Evolutionary conservation across 176 grass and related monocot species (phyloP).

Genomic region (Oryza rufipogon): DNA sequence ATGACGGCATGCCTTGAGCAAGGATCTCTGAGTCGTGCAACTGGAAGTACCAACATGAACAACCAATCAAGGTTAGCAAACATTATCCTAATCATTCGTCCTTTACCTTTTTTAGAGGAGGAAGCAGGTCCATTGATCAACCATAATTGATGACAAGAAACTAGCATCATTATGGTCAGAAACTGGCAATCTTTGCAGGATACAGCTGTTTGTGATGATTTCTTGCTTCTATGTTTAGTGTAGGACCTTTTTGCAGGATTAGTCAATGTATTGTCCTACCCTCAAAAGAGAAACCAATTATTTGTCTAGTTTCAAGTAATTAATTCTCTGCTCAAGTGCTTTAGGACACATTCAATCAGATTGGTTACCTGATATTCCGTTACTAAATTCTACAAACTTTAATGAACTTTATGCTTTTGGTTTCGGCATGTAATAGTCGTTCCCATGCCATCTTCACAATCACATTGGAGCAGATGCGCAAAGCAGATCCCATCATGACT

Average conservation of each 20-base stretch:
- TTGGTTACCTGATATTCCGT: constrained; percentile 23
- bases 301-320: neutral
- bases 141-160: neutral
- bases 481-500: constrained; percentile 68
- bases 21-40: constrained; percentile 80
- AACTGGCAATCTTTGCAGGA: neutral
- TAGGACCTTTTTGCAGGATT: constrained; percentile 15
- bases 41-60: constrained; percentile 98
- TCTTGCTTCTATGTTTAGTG: constrained; percentile 17
- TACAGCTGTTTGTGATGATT: constrained; percentile 22
- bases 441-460: constrained; percentile 99
- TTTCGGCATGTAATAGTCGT: constrained; percentile 81
- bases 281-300: neutral
- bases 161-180: constrained; percentile 2
- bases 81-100: neutral
- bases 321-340: constrained; percentile 2
- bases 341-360: constrained; percentile 22
- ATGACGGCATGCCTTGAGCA: constrained; percentile 90
- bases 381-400: constrained; percentile 28
- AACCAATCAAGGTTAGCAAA: constrained; percentile 87
- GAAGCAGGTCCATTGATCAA: constrained; percentile 11
- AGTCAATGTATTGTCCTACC: neutral
- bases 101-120: constrained; percentile 16
- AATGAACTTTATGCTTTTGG: constrained; percentile 51
- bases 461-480: constrained; percentile 99